Percentiles rank a stretch among this genome's conserved stretches.
Evolutionary conservation across 1,284 basidiomycete species (phyloP).

Genomic region (Exsudoporus floridanus): DNA sequence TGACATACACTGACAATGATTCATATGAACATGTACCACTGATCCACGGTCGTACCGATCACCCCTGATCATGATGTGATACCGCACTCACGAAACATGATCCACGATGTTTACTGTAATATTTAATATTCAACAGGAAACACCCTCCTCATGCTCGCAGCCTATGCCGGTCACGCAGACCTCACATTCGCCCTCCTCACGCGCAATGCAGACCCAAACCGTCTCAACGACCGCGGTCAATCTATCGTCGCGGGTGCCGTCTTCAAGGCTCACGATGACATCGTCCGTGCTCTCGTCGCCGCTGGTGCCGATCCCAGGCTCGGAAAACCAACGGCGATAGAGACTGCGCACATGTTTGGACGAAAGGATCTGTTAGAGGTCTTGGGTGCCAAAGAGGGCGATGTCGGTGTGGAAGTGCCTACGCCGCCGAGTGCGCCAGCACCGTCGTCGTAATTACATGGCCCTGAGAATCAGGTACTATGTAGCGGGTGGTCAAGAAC

Average conservation of each 20-base stretch:
- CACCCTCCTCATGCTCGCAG: slow-evolving; percentile 79
- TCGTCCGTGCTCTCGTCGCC: slow-evolving; percentile 60
- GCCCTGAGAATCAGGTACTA: not conserved
- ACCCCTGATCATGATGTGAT: too few relatives aligned
- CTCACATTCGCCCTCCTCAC: slow-evolving; percentile 55
- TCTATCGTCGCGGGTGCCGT: slow-evolving; percentile 82
- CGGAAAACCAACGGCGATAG: slow-evolving; percentile 73
- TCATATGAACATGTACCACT: too few relatives aligned
- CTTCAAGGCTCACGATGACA: slow-evolving; percentile 68
- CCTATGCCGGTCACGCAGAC: slow-evolving; percentile 71
- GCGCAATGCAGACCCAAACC: slow-evolving; percentile 66
- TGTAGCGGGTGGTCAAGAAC: not conserved
- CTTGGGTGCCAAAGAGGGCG: slow-evolving; percentile 57
- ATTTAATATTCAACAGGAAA: slow-evolving; percentile 64
- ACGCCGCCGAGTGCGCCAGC: slow-evolving; percentile 17
- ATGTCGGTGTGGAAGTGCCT: slow-evolving; percentile 38
- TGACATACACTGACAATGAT: too few relatives aligned
- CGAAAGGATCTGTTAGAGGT: slow-evolving; percentile 53
- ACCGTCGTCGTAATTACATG: not conserved
- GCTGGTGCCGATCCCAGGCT: slow-evolving; percentile 67
- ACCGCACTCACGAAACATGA: too few relatives aligned
- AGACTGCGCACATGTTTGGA: slow-evolving; percentile 68
- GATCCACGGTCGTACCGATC: too few relatives aligned
- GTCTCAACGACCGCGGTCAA: slow-evolving; percentile 74
- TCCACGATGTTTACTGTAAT: too few relatives aligned